Evolutionary conservation across 805 yeast species (phyloP).

Genomic region (Lipomyces sp.): DNA sequence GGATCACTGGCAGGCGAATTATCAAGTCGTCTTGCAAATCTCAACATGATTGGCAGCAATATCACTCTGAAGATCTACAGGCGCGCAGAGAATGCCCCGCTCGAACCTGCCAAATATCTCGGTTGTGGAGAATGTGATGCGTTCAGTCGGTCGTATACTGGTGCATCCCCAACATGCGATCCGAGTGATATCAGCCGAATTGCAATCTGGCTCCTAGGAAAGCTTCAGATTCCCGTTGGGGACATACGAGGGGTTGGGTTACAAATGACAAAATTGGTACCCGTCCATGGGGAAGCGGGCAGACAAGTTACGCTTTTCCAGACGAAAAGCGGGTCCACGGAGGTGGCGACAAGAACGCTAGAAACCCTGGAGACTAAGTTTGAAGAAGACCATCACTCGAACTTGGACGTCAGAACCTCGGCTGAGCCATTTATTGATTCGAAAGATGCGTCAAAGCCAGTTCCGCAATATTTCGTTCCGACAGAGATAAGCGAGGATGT

Average conservation of each 20-base stretch:
- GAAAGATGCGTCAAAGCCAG: neutral
- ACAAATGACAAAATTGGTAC: conserved; percentile 60
- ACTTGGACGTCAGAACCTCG: neutral
- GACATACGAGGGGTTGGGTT: conserved; percentile 83
- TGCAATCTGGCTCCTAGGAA: conserved; percentile 59
- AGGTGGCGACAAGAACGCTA: neutral
- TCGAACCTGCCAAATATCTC: conserved; percentile 74
- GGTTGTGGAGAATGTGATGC: conserved; percentile 86
- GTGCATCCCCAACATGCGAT: conserved; percentile 67
- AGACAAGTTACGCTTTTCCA: neutral
- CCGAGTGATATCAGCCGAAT: conserved; percentile 66
- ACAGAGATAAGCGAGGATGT: conserved; percentile 43
- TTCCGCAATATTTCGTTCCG: conserved; percentile 42
- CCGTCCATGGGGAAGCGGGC: neutral
- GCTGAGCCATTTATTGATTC: neutral
- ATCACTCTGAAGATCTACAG: conserved; percentile 68
- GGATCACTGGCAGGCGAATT: conserved; percentile 64
- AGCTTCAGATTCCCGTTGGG: conserved; percentile 61
- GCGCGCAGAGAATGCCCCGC: conserved; percentile 68
- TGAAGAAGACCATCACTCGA: neutral
- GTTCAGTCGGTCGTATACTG: conserved; percentile 58
- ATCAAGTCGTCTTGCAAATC: conserved; percentile 54
- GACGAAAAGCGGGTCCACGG: neutral
- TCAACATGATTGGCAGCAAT: conserved; percentile 58
- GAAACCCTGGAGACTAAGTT: neutral